phyloP scores from a whole-genome alignment of 139 green algal genomes.

The Ettlia oleoabundans region DNA sequence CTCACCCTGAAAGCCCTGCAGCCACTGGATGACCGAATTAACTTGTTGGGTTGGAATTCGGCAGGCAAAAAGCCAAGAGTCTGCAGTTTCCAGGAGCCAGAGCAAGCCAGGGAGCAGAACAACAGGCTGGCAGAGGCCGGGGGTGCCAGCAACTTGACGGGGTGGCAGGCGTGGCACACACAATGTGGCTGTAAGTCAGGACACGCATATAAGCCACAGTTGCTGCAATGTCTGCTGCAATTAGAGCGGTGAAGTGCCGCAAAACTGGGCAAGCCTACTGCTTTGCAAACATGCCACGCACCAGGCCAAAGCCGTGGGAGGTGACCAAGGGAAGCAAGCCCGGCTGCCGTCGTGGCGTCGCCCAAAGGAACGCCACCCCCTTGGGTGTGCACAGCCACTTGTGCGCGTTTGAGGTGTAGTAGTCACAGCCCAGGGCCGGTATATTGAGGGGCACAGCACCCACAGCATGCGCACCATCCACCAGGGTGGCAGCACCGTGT shows the following conservation, averaged over 20 bases:
- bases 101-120: too few relatives aligned
- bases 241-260: too few relatives aligned
- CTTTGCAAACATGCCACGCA: conserved; percentile 8
- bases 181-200: too few relatives aligned
- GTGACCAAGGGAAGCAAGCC: conserved; percentile 49
- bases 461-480: conserved; percentile 72
- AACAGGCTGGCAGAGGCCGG: too few relatives aligned
- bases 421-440: conserved; percentile 50
- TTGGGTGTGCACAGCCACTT: conserved; percentile 62
- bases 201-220: too few relatives aligned
- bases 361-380: conserved; percentile 65
- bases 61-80: not conserved
- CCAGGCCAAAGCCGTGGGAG: conserved; percentile 54
- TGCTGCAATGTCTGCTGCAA: too few relatives aligned
- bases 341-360: conserved; percentile 22
- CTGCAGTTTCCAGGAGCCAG: too few relatives aligned
- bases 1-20: conserved; percentile 64
- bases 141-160: too few relatives aligned
- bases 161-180: too few relatives aligned
- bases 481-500: conserved; percentile 48
- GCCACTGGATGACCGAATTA: not conserved
- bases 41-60: not conserved
- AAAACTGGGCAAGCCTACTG: too few relatives aligned
- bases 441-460: conserved; percentile 44
- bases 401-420: conserved; percentile 69